Evolutionary conservation across 2,329 filamentous ascomycete species (phyloP).

Genomic region (Zasmidium angulare): DNA sequence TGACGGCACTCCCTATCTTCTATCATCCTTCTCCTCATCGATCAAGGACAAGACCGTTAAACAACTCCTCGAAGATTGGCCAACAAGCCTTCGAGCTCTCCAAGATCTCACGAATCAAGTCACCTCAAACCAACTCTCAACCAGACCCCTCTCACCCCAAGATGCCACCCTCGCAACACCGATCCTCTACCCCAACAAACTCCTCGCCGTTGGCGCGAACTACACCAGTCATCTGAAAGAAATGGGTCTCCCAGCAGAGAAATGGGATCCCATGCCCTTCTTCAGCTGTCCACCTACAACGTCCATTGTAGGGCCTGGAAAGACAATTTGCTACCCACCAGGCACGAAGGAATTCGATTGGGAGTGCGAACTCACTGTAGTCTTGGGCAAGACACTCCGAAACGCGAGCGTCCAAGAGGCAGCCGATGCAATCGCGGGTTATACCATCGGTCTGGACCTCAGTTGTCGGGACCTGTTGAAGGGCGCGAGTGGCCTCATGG

Average conservation of each 20-base stretch:
- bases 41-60: neutral
- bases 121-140: neutral
- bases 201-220: conserved; percentile 2
- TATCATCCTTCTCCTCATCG: neutral
- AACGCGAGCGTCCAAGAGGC: neutral
- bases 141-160: neutral
- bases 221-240: conserved; percentile 3
- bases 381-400: neutral
- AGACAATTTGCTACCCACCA: neutral
- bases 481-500: neutral
- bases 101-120: neutral
- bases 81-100: neutral
- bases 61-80: neutral
- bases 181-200: neutral
- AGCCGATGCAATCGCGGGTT: conserved; percentile 3
- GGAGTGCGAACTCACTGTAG: conserved; percentile 3
- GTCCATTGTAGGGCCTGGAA: conserved; percentile 1
- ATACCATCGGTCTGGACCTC: conserved; percentile 4
- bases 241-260: neutral
- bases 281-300: conserved; percentile 3
- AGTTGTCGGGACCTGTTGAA: conserved; percentile 1
- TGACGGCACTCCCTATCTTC: conserved; percentile 47
- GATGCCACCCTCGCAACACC: neutral
- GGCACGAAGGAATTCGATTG: conserved; percentile 2
- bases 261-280: conserved; percentile 6